phyloP scores from a whole-genome alignment of 2,329 filamentous ascomycete genomes.

The Penicillium sp. region DNA sequence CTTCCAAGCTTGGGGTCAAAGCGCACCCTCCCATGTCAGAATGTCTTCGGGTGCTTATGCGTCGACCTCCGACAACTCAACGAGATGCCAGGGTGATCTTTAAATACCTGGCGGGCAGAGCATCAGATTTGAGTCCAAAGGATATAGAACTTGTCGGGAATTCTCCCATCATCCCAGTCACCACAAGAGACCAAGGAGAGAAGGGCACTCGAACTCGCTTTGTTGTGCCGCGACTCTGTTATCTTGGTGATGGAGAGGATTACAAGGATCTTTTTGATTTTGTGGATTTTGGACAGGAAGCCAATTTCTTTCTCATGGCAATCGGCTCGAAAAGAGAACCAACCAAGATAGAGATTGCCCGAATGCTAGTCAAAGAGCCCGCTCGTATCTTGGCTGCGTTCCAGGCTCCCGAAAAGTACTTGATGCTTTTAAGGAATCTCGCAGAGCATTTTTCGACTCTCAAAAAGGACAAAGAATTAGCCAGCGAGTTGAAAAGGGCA shows the following conservation, averaged over 20 bases:
- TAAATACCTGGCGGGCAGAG: constrained; percentile 71
- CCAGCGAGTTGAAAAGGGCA: constrained; percentile 66
- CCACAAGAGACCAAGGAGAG: constrained; percentile 29
- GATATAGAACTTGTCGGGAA: constrained; percentile 57
- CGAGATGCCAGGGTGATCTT: constrained; percentile 67
- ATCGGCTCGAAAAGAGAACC: constrained; percentile 90
- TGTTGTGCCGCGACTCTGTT: constrained; percentile 67
- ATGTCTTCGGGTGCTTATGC: constrained; percentile 68
- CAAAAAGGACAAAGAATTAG: constrained; percentile 72
- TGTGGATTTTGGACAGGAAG: constrained; percentile 83
- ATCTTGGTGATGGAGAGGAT: constrained; percentile 64
- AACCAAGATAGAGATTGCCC: constrained; percentile 76
- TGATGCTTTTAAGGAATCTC: constrained; percentile 72
- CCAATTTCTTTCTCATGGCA: constrained; percentile 80
- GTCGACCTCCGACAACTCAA: constrained; percentile 62
- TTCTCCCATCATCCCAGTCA: constrained; percentile 67
- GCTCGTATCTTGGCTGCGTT: constrained; percentile 73
- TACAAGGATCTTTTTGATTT: constrained; percentile 96
- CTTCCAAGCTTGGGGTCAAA: constrained; percentile 79
- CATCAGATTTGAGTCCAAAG: constrained; percentile 63
- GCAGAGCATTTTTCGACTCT: constrained; percentile 65
- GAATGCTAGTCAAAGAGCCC: constrained; percentile 76
- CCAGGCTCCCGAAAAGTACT: constrained; percentile 76
- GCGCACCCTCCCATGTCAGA: constrained; percentile 70
- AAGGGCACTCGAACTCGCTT: constrained; percentile 47